Evolutionary conservation across 345 rosid genomes (phyloP), one percentile per base, ranked within the genome.

Genomic region (Psidium guajava): DNA sequence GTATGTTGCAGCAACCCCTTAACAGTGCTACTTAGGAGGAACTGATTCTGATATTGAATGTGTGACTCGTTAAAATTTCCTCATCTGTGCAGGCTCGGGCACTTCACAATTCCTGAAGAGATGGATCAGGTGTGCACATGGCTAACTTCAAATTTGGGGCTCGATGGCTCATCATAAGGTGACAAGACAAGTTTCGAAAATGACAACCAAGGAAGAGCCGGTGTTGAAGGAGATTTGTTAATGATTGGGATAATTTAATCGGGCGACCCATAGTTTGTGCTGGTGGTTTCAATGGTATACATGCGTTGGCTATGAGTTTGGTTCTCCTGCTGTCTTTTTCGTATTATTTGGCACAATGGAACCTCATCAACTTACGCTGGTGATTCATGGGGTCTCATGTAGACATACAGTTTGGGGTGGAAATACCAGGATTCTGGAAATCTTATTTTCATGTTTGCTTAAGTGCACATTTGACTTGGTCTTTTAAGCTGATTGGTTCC

Each of bases 31-130:
- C 47, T 18, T 69, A 69, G 80, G 80, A 36, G 80, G 80, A 69
- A 36, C 47, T 69, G 47, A 36, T 69, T 69, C 12, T 15, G 52
- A 54, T 22, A 53, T 4, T 42, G 47, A 49, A 82, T 42, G 52
- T 32, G 44, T 51, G 22, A 58, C 69, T 54, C 9, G 44, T 40
- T 84, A 82, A 51, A 57, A 85, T 22, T 40, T 42, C 83, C 87
- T 83, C 54, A 16, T 74, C 55, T 49, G 27, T 85, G 84, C 90
- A 95, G 94, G 90, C 98, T 97, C 54, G 99, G 99, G 50, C 99
- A 97, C 91, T 89, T 93, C 91, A 97, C 98, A 12, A 91, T 93
- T 86, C 98, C 98, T 22, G 92, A 95, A 87, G 99, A 97, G 93
- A 93, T 94, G 98, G 93, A 95, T 24, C 93, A 92, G 87, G 92